Evolutionary conservation across 768 basidiomycete genomes (phyloP).

Genomic region (Tephrocybe sp.): DNA sequence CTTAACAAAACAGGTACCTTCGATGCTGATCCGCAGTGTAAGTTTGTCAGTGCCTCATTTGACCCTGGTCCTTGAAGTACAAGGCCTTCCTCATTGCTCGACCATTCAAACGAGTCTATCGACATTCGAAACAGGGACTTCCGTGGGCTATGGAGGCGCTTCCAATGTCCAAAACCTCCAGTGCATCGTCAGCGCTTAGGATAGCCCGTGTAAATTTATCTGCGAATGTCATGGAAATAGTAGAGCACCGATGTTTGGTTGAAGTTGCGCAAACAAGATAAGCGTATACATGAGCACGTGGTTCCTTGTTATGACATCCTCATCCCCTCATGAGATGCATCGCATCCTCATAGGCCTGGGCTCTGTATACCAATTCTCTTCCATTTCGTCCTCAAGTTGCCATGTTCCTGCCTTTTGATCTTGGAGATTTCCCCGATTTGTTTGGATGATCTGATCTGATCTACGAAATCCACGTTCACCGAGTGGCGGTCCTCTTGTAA

Average conservation of each 20-base stretch:
- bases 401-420: neutral
- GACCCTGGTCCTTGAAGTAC: conserved; percentile 1
- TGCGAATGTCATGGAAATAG: neutral
- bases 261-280: neutral
- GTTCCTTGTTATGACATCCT: no score
- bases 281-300: no score
- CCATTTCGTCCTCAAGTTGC: neutral
- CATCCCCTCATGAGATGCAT: neutral
- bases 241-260: conserved; percentile 6
- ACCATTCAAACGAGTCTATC: neutral
- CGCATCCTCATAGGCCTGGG: neutral
- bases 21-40: neutral
- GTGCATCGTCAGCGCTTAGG: neutral
- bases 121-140: neutral
- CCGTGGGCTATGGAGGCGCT: no score
- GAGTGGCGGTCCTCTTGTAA: conserved; percentile 8
- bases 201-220: neutral
- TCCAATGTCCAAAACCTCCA: neutral
- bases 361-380: neutral
- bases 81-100: conserved; percentile 1
- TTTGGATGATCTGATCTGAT: conserved; percentile 5
- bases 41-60: neutral
- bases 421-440: neutral
- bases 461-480: conserved; percentile 8
- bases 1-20: neutral